Evolutionary conservation across 2,329 filamentous ascomycete genomes (phyloP), one percentile per base, ranked within the genome.

Genomic region (Incumbomyces delicatus): DNA sequence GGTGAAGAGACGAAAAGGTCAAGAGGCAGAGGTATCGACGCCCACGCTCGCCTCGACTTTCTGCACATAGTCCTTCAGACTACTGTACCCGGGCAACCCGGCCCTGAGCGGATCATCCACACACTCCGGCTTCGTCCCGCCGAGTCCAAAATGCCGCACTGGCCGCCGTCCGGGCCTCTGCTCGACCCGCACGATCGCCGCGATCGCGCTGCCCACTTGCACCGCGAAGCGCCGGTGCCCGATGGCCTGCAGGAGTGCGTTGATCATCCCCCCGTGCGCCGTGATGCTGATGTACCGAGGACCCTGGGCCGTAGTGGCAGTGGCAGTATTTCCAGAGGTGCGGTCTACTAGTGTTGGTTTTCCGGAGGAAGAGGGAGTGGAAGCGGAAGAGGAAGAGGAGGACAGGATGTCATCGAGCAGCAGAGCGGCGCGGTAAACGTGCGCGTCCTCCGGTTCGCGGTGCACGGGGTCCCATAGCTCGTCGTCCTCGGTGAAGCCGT

Each of bases 221-320:
- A 77, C 49, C 11, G 57, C 53, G 58, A 76, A 77, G 33, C 55
- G 44, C 10, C 70, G 62, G 60, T 76, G 74, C 0, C 67, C 68
- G 33, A 67, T 46, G 13, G 66, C 49, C 58, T 67, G 58, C 48
- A 81, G 57, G 18, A 80, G 62, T 53, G 73, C 75, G 3, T 67
- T 70, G 51, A 81, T 81, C 2, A 73, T 72, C 0, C 77, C 78
- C 1, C 75, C 78, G 59, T 82, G 78, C 40, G 71, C 71, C 1
- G 76, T 80, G 30, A 81, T 58, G 4, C 72, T 76, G 20, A 81
- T 60, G 0, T 65, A 66, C 51, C 61, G 70, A 2, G 59, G 54
- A 46, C 77, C 74, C n/a, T 61, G 58, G 0, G 3, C 10, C 16
- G 12, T n/a, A 13, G n/a, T 14, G n/a, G n/a, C n/a, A n/a, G n/a